phyloP scores from a whole-genome alignment of 177 flowering plant genomes.

The Telopea speciosissima region DNA sequence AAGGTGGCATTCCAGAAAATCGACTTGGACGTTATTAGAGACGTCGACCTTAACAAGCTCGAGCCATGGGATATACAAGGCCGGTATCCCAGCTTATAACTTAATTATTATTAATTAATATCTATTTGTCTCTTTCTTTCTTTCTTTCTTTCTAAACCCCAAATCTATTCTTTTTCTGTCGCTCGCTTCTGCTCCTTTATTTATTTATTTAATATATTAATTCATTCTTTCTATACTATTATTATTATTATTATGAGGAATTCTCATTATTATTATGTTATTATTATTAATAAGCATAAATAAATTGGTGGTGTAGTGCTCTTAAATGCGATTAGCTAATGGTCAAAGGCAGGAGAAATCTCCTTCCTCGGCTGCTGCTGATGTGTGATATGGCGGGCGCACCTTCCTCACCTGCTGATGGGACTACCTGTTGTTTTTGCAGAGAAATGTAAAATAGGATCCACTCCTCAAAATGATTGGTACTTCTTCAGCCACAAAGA shows the following conservation, averaged over 20 bases:
- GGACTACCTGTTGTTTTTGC: conserved; percentile 6
- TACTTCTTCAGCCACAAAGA: conserved; percentile 98
- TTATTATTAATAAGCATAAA: no score
- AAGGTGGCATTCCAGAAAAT: conserved; percentile 72
- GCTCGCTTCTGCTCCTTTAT: background rate
- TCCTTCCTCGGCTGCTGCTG: background rate
- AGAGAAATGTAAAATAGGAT: conserved; percentile 86
- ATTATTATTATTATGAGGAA: no score
- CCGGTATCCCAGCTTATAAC: conserved; percentile 9
- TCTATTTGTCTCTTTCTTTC: no score
- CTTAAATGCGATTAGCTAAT: no score
- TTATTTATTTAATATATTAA: no score
- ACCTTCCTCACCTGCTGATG: background rate
- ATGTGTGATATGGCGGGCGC: no score
- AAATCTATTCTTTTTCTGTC: background rate
- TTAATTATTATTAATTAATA: no score
- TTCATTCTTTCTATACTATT: background rate
- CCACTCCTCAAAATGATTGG: conserved; percentile 92
- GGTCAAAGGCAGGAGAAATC: no score
- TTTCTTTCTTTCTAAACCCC: no score
- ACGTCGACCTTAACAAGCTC: conserved; percentile 89
- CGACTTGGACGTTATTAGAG: conserved; percentile 85
- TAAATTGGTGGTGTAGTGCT: no score
- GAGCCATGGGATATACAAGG: conserved; percentile 98
- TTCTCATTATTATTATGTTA: no score